phyloP scores from a whole-genome alignment of 2,329 filamentous ascomycete species.

The Phialemonium atrogriseum region DNA sequence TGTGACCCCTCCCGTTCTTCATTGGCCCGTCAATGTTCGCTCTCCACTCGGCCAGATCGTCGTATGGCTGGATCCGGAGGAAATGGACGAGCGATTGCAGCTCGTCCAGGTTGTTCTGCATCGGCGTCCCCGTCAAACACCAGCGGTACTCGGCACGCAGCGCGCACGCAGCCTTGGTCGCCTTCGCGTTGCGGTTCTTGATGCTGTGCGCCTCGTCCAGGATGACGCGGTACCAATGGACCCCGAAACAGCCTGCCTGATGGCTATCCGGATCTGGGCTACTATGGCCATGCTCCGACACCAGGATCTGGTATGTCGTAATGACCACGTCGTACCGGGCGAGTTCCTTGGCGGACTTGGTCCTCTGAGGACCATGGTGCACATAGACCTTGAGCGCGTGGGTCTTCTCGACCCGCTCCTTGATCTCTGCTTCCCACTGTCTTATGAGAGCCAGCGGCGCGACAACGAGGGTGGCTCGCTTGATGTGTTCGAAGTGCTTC shows the following conservation, averaged over 20 bases:
- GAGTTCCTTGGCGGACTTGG: conserved; percentile 69
- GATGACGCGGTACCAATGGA: conserved; percentile 93
- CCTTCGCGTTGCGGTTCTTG: conserved; percentile 96
- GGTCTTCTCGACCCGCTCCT: conserved; percentile 63
- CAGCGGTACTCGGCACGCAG: conserved; percentile 82
- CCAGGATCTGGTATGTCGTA: conserved; percentile 92
- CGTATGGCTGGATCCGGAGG: conserved; percentile 83
- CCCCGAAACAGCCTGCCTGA: conserved; percentile 77
- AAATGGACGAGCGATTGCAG: conserved; percentile 91
- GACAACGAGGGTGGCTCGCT: conserved; percentile 81
- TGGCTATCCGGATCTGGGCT: conserved; percentile 46
- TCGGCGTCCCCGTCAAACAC: conserved; percentile 92
- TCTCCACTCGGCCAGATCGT: conserved; percentile 80
- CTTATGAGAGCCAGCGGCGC: conserved; percentile 90
- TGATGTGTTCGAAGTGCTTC: conserved; percentile 59
- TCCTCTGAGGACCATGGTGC: conserved; percentile 81
- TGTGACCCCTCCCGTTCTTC: conserved; percentile 80
- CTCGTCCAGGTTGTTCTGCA: conserved; percentile 98
- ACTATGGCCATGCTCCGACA: conserved; percentile 68
- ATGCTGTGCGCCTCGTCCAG: conserved; percentile 96
- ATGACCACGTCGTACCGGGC: conserved; percentile 89
- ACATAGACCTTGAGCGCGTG: conserved; percentile 75
- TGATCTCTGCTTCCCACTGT: conserved; percentile 94
- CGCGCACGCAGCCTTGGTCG: conserved; percentile 84
- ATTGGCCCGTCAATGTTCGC: conserved; percentile 83